Evolutionary conservation across 371 early-diverging fungal genomes (phyloP).

Genomic region (Mucor racemosus): DNA sequence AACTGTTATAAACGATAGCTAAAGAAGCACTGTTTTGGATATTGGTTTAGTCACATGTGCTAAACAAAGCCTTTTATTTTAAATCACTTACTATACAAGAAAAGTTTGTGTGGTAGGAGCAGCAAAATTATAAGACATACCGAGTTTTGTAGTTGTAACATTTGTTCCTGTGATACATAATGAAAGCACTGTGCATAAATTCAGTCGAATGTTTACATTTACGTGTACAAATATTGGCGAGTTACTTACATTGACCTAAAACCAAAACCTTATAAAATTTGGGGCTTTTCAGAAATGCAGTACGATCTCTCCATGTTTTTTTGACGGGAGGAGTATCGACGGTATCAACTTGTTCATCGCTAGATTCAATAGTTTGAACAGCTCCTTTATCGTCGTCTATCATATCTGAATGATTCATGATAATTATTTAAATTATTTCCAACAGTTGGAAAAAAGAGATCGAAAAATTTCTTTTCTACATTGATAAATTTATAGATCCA

Average conservation of each 20-base stretch:
- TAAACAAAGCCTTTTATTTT: background rate
- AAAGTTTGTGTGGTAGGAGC: slow-evolving; percentile 74
- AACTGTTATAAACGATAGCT: slow-evolving; percentile 61
- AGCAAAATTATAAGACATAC: slow-evolving; percentile 49
- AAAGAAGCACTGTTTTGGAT: slow-evolving; percentile 41
- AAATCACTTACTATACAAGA: slow-evolving; percentile 53
- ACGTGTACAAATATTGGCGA: background rate
- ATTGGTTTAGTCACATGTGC: background rate
- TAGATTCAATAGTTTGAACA: background rate
- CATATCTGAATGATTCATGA: background rate
- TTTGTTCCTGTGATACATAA: slow-evolving; percentile 75
- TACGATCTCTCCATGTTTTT: slow-evolving; percentile 20
- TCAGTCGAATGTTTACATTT: background rate
- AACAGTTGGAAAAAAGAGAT: background rate
- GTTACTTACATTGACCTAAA: slow-evolving; percentile 27
- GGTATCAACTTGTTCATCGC: background rate
- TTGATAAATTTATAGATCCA: slow-evolving; percentile 1
- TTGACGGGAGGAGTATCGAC: background rate
- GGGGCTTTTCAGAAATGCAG: slow-evolving; percentile 26
- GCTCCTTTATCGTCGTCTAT: background rate
- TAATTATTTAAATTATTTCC: background rate
- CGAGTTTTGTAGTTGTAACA: slow-evolving; percentile 59
- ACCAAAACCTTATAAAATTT: slow-evolving; percentile 27
- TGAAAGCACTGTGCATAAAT: slow-evolving; percentile 45
- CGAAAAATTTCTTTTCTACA: background rate